phyloP scores from a whole-genome alignment of 2,329 filamentous ascomycete genomes.

The Aureobasidium sp. region DNA sequence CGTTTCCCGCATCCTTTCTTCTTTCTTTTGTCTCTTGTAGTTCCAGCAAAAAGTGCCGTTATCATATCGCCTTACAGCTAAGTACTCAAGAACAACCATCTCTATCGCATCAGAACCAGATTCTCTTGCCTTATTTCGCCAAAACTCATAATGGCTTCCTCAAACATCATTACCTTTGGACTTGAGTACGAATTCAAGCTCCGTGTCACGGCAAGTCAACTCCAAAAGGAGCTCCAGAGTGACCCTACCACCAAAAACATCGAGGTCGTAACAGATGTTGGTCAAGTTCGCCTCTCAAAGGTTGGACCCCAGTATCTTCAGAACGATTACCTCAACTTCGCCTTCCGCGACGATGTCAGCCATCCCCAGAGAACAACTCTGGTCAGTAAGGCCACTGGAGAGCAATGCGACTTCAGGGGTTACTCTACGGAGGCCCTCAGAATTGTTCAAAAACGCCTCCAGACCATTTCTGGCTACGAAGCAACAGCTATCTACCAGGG shows the following conservation, averaged over 20 bases:
- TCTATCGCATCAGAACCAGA: neutral
- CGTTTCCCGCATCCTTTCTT: neutral
- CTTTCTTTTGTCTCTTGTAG: neutral
- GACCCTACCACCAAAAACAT: neutral
- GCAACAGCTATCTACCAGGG: neutral
- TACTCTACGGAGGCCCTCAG: neutral
- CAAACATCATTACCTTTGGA: neutral
- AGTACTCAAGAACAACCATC: neutral
- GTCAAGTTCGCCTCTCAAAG: neutral
- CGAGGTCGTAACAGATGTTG: neutral
- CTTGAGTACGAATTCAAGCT: constrained; percentile 3
- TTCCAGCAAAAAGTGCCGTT: neutral
- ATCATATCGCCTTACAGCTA: neutral
- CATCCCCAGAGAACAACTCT: neutral
- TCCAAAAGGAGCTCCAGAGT: neutral
- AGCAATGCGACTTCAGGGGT: neutral
- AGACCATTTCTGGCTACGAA: neutral
- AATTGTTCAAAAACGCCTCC: neutral
- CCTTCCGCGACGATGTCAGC: neutral
- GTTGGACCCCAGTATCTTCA: constrained; percentile 1
- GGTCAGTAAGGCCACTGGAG: neutral
- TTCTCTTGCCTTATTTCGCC: neutral
- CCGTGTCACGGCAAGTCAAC: neutral
- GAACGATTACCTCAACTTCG: neutral
- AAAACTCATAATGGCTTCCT: neutral